Conservation (phyloP, 306 rosid species). For the Cucurbita argyrosperma region DNA sequence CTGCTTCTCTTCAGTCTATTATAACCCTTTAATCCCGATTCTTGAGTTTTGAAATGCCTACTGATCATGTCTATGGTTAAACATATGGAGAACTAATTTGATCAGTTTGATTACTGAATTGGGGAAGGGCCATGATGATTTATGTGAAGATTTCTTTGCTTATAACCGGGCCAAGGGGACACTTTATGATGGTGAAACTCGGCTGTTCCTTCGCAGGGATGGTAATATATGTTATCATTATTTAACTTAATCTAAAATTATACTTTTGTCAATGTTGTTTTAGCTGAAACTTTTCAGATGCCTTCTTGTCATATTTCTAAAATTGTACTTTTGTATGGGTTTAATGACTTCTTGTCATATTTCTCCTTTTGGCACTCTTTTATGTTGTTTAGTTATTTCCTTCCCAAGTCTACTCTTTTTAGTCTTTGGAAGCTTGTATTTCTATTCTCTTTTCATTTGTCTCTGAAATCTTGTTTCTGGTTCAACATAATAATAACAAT, state of each 20-base stretch:
- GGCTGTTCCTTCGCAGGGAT: slow-evolving; percentile 56
- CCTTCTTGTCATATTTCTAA: not conserved
- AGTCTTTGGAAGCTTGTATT: not conserved
- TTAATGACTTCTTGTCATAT: not conserved
- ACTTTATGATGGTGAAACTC: slow-evolving; percentile 92
- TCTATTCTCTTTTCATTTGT: not conserved
- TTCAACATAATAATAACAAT: not conserved
- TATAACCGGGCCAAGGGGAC: slow-evolving; percentile 89
- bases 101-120: slow-evolving; percentile 11
- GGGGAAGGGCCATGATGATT: slow-evolving; percentile 82
- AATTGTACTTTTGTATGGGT: not conserved
- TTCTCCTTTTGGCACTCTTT: not conserved
- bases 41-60: not conserved
- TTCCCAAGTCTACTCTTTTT: not conserved
- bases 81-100: not conserved
- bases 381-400: not conserved
- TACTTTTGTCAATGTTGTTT: not conserved
- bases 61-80: not conserved
- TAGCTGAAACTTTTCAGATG: not conserved
- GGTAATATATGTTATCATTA: slow-evolving; percentile 24
- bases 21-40: not conserved
- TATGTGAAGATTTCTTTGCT: slow-evolving; percentile 86
- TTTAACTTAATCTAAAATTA: not conserved
- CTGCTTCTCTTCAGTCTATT: not conserved
- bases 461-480: not conserved